Conservation (phyloP, 2,329 filamentous ascomycete genomes). For the Colletotrichum brevisporum region DNA sequence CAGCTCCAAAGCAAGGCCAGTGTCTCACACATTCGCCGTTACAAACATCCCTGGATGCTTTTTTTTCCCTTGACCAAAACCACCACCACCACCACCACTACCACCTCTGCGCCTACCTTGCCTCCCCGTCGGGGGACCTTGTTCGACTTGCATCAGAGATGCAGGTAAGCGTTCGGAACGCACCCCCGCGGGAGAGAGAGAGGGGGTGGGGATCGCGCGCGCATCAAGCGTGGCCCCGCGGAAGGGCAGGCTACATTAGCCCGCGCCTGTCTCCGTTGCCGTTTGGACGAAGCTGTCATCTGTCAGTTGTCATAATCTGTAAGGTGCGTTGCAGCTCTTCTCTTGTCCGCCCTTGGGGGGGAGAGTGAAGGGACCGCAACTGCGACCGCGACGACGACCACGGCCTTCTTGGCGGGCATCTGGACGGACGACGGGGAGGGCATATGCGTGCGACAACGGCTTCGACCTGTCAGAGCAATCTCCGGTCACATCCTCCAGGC, state of each 20-base stretch:
- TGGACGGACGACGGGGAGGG: slow-evolving; percentile 22
- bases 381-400: too few species aligned
- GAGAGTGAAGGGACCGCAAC: neutral
- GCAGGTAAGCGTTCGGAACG: slow-evolving; percentile 37
- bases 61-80: too few species aligned
- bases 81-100: too few species aligned
- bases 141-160: slow-evolving; percentile 17
- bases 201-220: slow-evolving; percentile 14
- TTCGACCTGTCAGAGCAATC: slow-evolving; percentile 26
- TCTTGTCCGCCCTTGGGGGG: neutral
- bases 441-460: slow-evolving; percentile 25
- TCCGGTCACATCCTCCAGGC: slow-evolving; percentile 11
- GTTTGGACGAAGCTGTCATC: slow-evolving; percentile 39
- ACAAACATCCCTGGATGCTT: slow-evolving; percentile 23
- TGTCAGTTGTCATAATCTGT: slow-evolving; percentile 40
- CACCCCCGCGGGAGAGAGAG: slow-evolving; percentile 15
- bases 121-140: slow-evolving; percentile 3
- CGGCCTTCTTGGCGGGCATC: slow-evolving; percentile 17
- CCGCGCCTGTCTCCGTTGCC: neutral
- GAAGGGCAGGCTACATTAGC: slow-evolving; percentile 29
- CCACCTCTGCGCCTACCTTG: too few species aligned
- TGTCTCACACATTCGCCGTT: slow-evolving; percentile 31
- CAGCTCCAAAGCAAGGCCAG: slow-evolving; percentile 19
- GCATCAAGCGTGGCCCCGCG: slow-evolving; percentile 17
- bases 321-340: slow-evolving; percentile 11